These are phyloP conservation scores for Serendipita indica DNA, from an alignment of 768 basidiomycete species.

Conservation along the genomic window DNA sequence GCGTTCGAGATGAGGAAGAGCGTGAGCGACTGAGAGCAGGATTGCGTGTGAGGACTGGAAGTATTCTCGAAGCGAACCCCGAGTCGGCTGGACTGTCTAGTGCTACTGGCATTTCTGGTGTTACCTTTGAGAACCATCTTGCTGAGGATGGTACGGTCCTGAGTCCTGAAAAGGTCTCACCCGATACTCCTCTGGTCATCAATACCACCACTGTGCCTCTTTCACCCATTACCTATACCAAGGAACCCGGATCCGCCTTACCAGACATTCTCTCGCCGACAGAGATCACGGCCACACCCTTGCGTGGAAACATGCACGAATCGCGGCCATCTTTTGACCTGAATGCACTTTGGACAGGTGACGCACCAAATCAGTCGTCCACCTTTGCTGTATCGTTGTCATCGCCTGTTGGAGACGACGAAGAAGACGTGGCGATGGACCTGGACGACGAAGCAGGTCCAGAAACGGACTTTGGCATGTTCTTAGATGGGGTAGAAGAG, in stretches of 20 bases:
- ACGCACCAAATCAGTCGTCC: slow-evolving; percentile 3
- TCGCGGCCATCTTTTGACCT: slow-evolving; percentile 51
- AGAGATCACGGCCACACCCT: background rate
- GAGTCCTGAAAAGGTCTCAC: background rate
- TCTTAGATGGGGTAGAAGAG: slow-evolving; percentile 38
- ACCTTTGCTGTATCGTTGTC: background rate
- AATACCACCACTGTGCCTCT: background rate
- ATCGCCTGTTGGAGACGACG: background rate
- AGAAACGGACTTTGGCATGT: slow-evolving; percentile 80
- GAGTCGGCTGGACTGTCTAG: slow-evolving; percentile 31
- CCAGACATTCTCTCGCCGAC: slow-evolving; percentile 18
- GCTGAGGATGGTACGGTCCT: background rate
- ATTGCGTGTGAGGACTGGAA: slow-evolving; percentile 27
- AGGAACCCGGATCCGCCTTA: background rate
- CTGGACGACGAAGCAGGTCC: slow-evolving; percentile 31
- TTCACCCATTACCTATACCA: background rate
- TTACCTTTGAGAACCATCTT: background rate
- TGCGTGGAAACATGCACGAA: background rate
- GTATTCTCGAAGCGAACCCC: slow-evolving; percentile 24
- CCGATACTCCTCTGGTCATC: background rate
- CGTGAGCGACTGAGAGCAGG: slow-evolving; percentile 48
- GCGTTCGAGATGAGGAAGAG: slow-evolving; percentile 35
- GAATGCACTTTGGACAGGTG: slow-evolving; percentile 50
- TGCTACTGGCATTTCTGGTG: slow-evolving; percentile 28
- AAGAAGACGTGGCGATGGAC: slow-evolving; percentile 32